Percentiles rank a stretch among this genome's conserved stretches.
These are phyloP conservation scores for Zygoascus bituminiphila DNA, from an alignment of 805 yeast genomes.

Conservation along the genomic window DNA sequence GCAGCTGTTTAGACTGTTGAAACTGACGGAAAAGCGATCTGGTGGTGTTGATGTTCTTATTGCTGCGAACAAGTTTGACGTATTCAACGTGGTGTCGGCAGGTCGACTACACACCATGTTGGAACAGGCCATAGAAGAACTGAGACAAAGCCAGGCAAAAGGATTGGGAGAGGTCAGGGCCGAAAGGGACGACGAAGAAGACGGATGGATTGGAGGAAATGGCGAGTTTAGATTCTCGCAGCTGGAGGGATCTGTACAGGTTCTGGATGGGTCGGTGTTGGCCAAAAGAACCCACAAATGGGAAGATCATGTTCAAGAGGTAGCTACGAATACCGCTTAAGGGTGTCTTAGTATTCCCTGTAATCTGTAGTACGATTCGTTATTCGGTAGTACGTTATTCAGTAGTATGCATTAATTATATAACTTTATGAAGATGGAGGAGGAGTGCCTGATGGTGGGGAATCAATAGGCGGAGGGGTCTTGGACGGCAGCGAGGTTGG, in stretches of 20 bases:
- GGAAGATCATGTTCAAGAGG: slow-evolving; percentile 74
- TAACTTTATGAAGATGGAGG: slow-evolving; percentile 1
- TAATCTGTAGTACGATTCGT: too few species aligned
- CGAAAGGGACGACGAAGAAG: slow-evolving; percentile 34
- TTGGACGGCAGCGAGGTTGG: slow-evolving; percentile 21
- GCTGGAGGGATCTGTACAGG: slow-evolving; percentile 56
- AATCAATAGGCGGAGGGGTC: neutral
- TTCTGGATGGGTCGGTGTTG: slow-evolving; percentile 64
- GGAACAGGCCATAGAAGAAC: slow-evolving; percentile 54
- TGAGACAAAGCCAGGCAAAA: slow-evolving; percentile 42
- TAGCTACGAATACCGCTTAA: slow-evolving; percentile 44
- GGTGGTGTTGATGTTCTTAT: slow-evolving; percentile 67
- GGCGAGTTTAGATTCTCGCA: slow-evolving; percentile 53
- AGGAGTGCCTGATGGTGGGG: slow-evolving; percentile 1
- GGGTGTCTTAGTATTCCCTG: too few species aligned
- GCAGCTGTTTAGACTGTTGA: slow-evolving; percentile 50
- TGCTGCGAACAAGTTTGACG: slow-evolving; percentile 80
- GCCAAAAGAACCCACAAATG: slow-evolving; percentile 49
- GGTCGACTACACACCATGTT: slow-evolving; percentile 49
- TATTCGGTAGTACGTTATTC: too few species aligned
- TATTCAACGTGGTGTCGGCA: slow-evolving; percentile 73
- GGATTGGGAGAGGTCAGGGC: slow-evolving; percentile 38
- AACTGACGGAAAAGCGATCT: slow-evolving; percentile 52
- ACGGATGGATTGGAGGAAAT: slow-evolving; percentile 34
- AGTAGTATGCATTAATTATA: neutral